Conservation (phyloP, 768 basidiomycete genomes). For the Tricholoma saponaceum region DNA sequence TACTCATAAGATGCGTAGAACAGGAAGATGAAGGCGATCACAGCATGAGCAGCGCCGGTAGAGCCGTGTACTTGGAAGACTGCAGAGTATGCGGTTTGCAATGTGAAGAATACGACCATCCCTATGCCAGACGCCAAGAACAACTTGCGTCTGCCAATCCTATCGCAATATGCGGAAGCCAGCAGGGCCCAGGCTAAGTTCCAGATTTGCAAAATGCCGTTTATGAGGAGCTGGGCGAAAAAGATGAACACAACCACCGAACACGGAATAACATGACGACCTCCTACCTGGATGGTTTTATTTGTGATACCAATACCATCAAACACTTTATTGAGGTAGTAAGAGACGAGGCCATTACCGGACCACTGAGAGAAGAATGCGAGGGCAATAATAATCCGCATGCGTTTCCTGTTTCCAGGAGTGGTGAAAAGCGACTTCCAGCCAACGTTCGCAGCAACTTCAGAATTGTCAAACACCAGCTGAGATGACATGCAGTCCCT, state of each 20-base stretch:
- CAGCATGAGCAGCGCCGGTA: conserved; percentile 53
- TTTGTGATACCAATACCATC: conserved; percentile 61
- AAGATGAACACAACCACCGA: not conserved
- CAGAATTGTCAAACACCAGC: not conserved
- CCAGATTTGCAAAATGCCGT: conserved; percentile 83
- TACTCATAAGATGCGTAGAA: conserved; percentile 78
- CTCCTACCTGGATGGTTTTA: conserved; percentile 40
- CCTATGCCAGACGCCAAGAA: conserved; percentile 56
- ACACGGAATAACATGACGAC: conserved; percentile 11
- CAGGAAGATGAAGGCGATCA: conserved; percentile 83
- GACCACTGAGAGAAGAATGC: conserved; percentile 88
- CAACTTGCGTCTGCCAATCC: conserved; percentile 63
- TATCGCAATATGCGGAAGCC: conserved; percentile 61
- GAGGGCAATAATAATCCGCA: conserved; percentile 71
- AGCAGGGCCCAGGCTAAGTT: conserved; percentile 61
- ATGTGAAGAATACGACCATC: conserved; percentile 63
- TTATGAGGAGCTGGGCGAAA: conserved; percentile 66
- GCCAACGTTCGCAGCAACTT: conserved; percentile 53
- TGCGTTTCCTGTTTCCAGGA: conserved; percentile 69
- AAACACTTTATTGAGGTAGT: conserved; percentile 77
- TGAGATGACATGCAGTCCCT: not conserved
- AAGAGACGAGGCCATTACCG: conserved; percentile 80
- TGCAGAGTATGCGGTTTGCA: conserved; percentile 67
- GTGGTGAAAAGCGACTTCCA: conserved; percentile 68
- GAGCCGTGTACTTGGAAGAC: conserved; percentile 42